Conservation (phyloP, 139 green algal genomes). For the Limnomonas spitsbergensis region DNA sequence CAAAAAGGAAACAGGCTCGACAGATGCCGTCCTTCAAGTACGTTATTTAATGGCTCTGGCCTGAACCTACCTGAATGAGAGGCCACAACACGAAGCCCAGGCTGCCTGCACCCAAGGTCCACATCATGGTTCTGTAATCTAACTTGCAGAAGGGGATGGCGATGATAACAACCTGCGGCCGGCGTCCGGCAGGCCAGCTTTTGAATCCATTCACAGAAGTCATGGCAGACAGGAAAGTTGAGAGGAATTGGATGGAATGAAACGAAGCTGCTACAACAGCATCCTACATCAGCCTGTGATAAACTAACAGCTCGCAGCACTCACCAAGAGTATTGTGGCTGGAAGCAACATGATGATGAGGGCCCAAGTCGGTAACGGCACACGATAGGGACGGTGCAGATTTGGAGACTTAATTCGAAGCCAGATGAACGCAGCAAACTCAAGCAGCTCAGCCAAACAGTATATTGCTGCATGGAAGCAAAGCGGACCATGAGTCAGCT, state of each 20-base stretch:
- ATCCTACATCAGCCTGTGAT: too few species aligned
- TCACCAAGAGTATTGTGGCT: slow-evolving; percentile 66
- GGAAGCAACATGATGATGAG: slow-evolving; percentile 75
- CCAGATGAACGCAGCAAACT: slow-evolving; percentile 94
- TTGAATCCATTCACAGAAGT: too few species aligned
- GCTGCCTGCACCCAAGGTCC: background rate
- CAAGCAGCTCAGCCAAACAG: slow-evolving; percentile 90
- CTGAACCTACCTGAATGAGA: slow-evolving; percentile 44
- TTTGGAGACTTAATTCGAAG: slow-evolving; percentile 72
- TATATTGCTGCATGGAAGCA: too few species aligned
- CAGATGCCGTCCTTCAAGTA: too few species aligned
- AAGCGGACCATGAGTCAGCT: too few species aligned
- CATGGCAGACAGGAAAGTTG: too few species aligned
- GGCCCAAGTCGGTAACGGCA: slow-evolving; percentile 77
- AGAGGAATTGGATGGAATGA: too few species aligned
- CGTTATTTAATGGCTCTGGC: too few species aligned
- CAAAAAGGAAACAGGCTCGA: too few species aligned
- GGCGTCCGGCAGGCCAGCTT: too few species aligned
- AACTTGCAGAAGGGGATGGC: background rate
- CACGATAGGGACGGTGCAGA: slow-evolving; percentile 62
- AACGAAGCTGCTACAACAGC: too few species aligned
- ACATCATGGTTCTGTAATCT: slow-evolving; percentile 3
- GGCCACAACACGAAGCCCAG: slow-evolving; percentile 56
- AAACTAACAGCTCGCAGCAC: too few species aligned
- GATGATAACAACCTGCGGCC: background rate